Percentiles rank a stretch among this genome's conserved stretches.
Conservation (phyloP, 2,329 filamentous ascomycete genomes). For the Chaetomiaceae sp. region DNA sequence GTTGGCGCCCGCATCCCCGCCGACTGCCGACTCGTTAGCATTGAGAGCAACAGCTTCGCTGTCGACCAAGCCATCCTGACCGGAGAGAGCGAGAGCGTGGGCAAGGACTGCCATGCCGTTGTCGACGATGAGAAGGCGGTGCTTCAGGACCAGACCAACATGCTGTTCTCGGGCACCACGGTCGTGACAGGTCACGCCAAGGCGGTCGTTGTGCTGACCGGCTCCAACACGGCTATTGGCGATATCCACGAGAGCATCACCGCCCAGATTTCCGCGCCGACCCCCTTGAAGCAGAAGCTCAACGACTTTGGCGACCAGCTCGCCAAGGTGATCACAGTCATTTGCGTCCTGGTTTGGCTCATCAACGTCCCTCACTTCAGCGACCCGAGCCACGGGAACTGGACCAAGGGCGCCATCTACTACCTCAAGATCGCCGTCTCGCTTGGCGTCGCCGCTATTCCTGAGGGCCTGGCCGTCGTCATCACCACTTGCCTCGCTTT, state of each 20-base stretch:
- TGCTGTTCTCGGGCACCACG: constrained; percentile 97
- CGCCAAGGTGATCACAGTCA: constrained; percentile 96
- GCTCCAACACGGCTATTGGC: constrained; percentile 87
- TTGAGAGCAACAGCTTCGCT: constrained; percentile 96
- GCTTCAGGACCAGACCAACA: constrained; percentile 96
- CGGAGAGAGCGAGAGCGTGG: constrained; percentile 94
- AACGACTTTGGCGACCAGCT: constrained; percentile 96
- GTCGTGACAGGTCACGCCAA: constrained; percentile 91
- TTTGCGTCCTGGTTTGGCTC: constrained; percentile 93
- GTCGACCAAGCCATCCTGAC: constrained; percentile 97
- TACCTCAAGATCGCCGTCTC: constrained; percentile 99
- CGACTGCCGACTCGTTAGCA: constrained; percentile 82
- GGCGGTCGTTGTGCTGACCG: constrained; percentile 86
- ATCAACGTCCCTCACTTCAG: constrained; percentile 98
- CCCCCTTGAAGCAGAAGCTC: constrained; percentile 95
- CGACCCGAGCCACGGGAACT: constrained; percentile 87
- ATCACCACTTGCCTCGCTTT: constrained; percentile 98
- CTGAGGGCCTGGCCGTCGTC: constrained; percentile 93
- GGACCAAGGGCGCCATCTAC: constrained; percentile 97
- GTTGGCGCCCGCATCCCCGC: constrained; percentile 93
- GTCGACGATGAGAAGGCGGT: constrained; percentile 80
- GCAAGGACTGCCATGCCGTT: constrained; percentile 66
- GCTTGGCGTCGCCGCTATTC: constrained; percentile 94
- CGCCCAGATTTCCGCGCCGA: constrained; percentile 95
- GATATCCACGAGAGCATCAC: constrained; percentile 99